Evolutionary conservation across 306 rosid species (phyloP), one percentile per base, ranked within the genome.

Genomic region (Glycine tomentella): DNA sequence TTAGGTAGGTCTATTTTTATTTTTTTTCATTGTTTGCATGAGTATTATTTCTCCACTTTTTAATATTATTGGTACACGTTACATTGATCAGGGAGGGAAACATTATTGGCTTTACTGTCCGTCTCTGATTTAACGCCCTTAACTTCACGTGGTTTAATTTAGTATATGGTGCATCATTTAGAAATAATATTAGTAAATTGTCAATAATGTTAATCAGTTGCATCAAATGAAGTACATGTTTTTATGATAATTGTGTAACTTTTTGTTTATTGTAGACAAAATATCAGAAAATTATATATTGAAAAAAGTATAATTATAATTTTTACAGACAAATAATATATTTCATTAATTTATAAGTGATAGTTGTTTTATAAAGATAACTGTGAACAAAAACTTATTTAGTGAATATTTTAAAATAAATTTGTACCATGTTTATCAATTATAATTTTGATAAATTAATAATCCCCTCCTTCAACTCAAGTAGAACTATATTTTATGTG

Each of bases 61-160:
- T 11, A 1, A 69, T 1, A 3, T 34, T 1, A 61, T 61, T 76
- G 74, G 74, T 8, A 65, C 82, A 76, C 82, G 82, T 83, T 83
- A 77, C 3, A 45, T 2, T 42, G 1, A 0, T 61, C n/a, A 3
- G 0, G 5, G 69, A 17, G 1, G 6, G 72, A 25, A n/a, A 20
- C 74, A 70, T 69, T 10, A 76, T 76, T 76, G 59, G 25, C 44
- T 25, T 62, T 20, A 62, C 20, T 62, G 61, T 49, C 50, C 34
- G 6, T 42, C 13, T 50, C 36, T 64, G 64, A 77, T 64, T 77
- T 25, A 50, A 33, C 64, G 13, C 34, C 6, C 20, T 46, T 11
- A 13, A 63, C 11, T 33, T 61, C 53, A 14, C 4, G 8, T 25
- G 59, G 59, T 70, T 70, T 70, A 9, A 59, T 8, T 9, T 20